A percentile compares a stretch with the other conserved stretches of the same genome.
phyloP scores from a whole-genome alignment of 1,139 yeast genomes.

The Saccharomyces hybrid region DNA sequence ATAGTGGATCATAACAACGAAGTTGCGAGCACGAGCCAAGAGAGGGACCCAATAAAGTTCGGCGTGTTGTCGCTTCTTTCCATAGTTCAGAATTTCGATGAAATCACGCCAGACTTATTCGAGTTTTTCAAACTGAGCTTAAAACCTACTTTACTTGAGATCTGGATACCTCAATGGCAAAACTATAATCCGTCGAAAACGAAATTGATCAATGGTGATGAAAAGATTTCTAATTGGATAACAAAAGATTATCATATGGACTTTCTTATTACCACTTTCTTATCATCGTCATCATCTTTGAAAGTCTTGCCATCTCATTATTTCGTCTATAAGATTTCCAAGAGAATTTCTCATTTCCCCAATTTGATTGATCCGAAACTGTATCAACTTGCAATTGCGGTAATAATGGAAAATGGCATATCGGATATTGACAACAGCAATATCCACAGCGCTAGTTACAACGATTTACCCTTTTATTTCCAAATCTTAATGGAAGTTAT shows the following conservation, averaged over 20 bases:
- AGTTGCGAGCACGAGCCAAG: neutral
- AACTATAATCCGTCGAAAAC: slow-evolving; percentile 3
- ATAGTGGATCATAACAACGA: neutral
- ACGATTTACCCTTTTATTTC: neutral
- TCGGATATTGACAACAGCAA: neutral
- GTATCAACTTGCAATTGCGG: neutral
- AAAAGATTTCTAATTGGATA: slow-evolving; percentile 5
- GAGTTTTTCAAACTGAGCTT: slow-evolving; percentile 11
- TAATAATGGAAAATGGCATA: neutral
- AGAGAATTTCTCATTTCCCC: neutral
- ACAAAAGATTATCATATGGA: slow-evolving; percentile 16
- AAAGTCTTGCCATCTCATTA: neutral
- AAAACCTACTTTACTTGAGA: slow-evolving; percentile 8
- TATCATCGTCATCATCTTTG: neutral
- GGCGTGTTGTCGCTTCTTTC: neutral
- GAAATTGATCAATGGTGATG: neutral
- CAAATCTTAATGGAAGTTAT: slow-evolving; percentile 33
- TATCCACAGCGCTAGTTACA: neutral
- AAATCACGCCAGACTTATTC: slow-evolving; percentile 8
- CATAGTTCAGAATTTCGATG: slow-evolving; percentile 7
- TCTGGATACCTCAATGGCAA: slow-evolving; percentile 23
- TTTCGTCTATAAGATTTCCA: neutral
- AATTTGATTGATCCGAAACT: neutral
- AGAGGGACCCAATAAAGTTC: neutral
- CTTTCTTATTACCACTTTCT: slow-evolving; percentile 15